Evolutionary conservation across 2,329 filamentous ascomycete genomes (phyloP), one percentile per base, ranked within the genome.

Genomic region (Fusarium nurragi): DNA sequence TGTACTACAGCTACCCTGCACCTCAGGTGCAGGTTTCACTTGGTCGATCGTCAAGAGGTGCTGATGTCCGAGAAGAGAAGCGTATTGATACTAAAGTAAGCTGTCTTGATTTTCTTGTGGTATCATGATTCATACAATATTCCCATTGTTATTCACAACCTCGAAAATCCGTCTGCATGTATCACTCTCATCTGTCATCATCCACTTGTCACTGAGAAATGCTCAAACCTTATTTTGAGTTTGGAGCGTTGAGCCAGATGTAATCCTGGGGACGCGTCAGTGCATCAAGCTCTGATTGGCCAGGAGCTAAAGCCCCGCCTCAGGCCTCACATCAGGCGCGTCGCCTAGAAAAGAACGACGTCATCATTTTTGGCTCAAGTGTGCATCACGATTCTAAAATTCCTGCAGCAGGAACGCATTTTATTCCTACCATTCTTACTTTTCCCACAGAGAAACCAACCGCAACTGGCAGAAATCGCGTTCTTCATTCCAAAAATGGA

Each of bases 291-390:
- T 4, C 5, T 13, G 2, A 60, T 60, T 54, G 5, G 57, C 7
- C 4, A 26, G 43, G 21, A 47, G 28, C 2, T n/a, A 39, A 28
- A 1, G n/a, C 14, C 30, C 57, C 21, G 30, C 26, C 6, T 1
- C 9, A 36, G 30, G 32, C 25, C 21, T 2, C 21, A 51, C 14
- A n/a, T 40, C 19, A 21, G 30, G 40, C 54, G 39, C 54, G 54
- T 32, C 25, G 21, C 26, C 11, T 13, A 13, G n/a, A 14, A 30
- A 41, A 12, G n/a, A 49, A 25, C 25, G 48, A 61, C 56, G 56
- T 61, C 58, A 61, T 61, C 37, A 30, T 30, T 32, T 12, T n/a
- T 23, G 6, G n/a, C 19, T 12, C 18, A 48, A 40, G 23, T 34
- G 34, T 22, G 16, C 26, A 44, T 44, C 37, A 61, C 10, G 25